Base-by-base conservation (phyloP, 441 rosid species). In the Gossypium lobatum region DNA sequence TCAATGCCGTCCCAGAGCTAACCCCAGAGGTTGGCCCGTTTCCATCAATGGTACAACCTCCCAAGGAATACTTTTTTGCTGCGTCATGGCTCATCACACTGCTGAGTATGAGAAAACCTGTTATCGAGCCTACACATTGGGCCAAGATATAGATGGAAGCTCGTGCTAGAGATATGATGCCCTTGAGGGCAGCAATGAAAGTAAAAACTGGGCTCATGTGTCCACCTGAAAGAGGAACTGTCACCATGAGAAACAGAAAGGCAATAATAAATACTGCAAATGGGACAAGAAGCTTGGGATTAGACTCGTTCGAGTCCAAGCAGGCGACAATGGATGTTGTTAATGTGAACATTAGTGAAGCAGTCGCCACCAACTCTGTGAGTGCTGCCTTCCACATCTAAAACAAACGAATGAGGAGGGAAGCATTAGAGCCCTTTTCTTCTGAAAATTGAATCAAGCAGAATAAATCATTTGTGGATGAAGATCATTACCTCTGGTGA, bases 301-400 rank as follows among this genome's bases (percentile, higher is more conserved):
- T 82, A 2, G 82, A 2, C 7, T 55, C 79, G 8, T 78, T 54
- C 3, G 84, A 80, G 18, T 87, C 83, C 76, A 84, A 69, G 74
- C 91, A 84, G 10, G 86, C 67, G 28, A 84, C 67, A 8, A 83
- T 80, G 28, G 79, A 57, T 11, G 72, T 72, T 59, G 86, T 77
- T 8, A 85, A 71, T 7, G 86, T 78, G 73, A 87, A 84, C n/a
- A 84, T 23, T 0, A 87, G 78, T 37, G 66, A 74, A 37, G 85
- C 75, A 46, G 91, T 81, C 57, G 84, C 89, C 54, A 87, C 80
- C 20, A 83, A 67, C 77, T 87, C 89, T 0, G 85, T 76, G 0
- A 79, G 16, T 66, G 85, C 76, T 70, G 89, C 89, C 28, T 80
- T 77, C 89, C 89, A 87, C 87, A 87, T 80, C 89, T 87, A 81